Conservation (phyloP, 2,329 filamentous ascomycete species). For the Colletotrichum limetticola region DNA sequence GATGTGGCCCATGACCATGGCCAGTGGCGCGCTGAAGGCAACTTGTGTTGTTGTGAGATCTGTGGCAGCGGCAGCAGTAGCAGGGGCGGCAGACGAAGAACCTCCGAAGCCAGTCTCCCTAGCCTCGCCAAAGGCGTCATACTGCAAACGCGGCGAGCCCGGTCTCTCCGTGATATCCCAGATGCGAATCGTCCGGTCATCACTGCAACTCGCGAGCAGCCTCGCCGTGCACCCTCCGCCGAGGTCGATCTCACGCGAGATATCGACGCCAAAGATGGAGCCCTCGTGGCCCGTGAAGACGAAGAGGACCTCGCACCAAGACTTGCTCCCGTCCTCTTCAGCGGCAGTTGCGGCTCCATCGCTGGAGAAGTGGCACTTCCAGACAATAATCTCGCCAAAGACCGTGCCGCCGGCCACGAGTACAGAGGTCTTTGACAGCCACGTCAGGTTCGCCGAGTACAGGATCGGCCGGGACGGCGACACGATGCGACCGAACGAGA, state of each 20-base stretch:
- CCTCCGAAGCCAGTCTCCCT: slow-evolving; percentile 73
- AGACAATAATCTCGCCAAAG: slow-evolving; percentile 93
- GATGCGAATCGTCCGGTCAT: slow-evolving; percentile 88
- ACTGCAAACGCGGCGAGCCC: slow-evolving; percentile 37
- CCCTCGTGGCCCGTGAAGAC: slow-evolving; percentile 82
- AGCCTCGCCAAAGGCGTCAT: slow-evolving; percentile 44
- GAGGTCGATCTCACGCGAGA: slow-evolving; percentile 68
- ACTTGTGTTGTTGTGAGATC: slow-evolving; percentile 40
- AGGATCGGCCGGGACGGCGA: slow-evolving; percentile 84
- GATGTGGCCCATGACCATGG: slow-evolving; percentile 83
- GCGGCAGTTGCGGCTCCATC: not conserved
- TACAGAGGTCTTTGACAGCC: slow-evolving; percentile 67
- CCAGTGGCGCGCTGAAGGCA: slow-evolving; percentile 60
- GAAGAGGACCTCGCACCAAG: slow-evolving; percentile 57
- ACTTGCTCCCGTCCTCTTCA: slow-evolving; percentile 4
- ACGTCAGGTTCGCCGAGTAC: slow-evolving; percentile 82
- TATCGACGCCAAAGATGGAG: slow-evolving; percentile 89
- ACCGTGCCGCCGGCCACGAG: slow-evolving; percentile 90
- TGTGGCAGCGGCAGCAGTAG: slow-evolving; percentile 33
- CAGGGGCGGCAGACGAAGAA: slow-evolving; percentile 39
- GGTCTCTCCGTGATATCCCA: slow-evolving; percentile 80
- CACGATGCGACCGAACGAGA: slow-evolving; percentile 60
- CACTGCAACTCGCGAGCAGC: slow-evolving; percentile 91
- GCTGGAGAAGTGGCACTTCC: slow-evolving; percentile 71
- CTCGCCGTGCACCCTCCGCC: slow-evolving; percentile 56